A percentile compares a stretch with the other conserved stretches of the same genome.
Evolutionary conservation across 202 grass and related monocot genomes (phyloP).

Genomic region (Musa balbisiana): DNA sequence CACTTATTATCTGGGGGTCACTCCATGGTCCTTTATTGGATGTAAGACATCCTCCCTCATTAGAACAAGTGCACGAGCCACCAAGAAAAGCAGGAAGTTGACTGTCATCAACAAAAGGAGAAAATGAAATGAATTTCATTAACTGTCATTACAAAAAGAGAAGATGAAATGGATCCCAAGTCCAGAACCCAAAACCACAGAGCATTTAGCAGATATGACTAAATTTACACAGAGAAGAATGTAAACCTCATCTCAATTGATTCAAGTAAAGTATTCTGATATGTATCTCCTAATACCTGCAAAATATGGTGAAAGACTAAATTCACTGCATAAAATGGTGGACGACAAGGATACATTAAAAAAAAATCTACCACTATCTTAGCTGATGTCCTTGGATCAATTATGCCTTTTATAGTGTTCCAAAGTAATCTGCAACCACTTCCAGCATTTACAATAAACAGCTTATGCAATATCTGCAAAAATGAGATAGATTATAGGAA

Average conservation of each 20-base stretch:
- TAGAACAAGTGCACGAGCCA: slow-evolving; percentile 23
- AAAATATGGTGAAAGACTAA: neutral
- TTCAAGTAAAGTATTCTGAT: slow-evolving; percentile 22
- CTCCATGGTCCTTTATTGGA: slow-evolving; percentile 25
- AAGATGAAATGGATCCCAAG: neutral
- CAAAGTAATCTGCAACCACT: slow-evolving; percentile 23
- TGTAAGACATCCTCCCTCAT: slow-evolving; percentile 26
- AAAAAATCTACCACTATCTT: slow-evolving; percentile 12
- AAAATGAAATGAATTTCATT: neutral
- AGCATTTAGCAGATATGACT: neutral
- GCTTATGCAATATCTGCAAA: slow-evolving; percentile 18
- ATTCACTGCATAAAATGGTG: neutral
- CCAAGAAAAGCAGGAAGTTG: slow-evolving; percentile 26
- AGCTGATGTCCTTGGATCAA: slow-evolving; percentile 22
- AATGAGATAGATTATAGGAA: neutral
- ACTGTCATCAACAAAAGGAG: slow-evolving; percentile 3
- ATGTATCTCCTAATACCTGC: slow-evolving; percentile 19
- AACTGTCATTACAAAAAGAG: slow-evolving; percentile 3
- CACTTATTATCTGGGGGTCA: neutral
- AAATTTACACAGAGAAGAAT: neutral
- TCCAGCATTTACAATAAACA: slow-evolving; percentile 23
- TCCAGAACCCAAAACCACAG: neutral
- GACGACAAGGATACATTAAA: neutral
- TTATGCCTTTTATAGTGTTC: slow-evolving; percentile 21
- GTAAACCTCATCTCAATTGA: slow-evolving; percentile 13